Evolutionary conservation across 495 filamentous ascomycete genomes (phyloP).

Genomic region (Penicillium ochrochloron): DNA sequence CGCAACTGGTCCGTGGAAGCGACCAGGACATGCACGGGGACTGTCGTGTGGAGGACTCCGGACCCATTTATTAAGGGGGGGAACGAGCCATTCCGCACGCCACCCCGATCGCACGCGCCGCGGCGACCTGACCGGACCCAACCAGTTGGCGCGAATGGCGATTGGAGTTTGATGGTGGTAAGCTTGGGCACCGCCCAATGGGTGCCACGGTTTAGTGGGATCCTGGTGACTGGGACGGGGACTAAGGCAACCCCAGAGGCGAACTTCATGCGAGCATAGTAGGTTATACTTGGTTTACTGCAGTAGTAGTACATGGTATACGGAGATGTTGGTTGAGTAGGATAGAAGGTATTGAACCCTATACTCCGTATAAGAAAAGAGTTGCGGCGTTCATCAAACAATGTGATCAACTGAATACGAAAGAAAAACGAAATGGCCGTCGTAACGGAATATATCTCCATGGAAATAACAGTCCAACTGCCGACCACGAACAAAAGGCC

Average conservation of each 20-base stretch:
- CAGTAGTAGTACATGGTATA: not conserved
- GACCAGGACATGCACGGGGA: slow-evolving; percentile 7
- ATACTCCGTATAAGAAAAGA: too few relatives aligned
- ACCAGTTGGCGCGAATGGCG: slow-evolving; percentile 7
- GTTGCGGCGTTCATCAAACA: too few relatives aligned
- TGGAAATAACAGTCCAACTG: not conserved
- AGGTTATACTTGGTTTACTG: not conserved
- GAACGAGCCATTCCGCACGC: slow-evolving; percentile 20
- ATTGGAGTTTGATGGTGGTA: slow-evolving; percentile 4
- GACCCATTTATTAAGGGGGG: slow-evolving; percentile 13
- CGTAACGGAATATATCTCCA: not conserved
- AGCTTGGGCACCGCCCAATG: not conserved
- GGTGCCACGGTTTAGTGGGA: slow-evolving; percentile 12
- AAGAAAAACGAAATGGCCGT: too few relatives aligned
- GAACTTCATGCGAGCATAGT: not conserved
- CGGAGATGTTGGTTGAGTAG: too few relatives aligned
- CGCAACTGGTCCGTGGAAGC: slow-evolving; percentile 9
- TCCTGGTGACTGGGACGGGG: slow-evolving; percentile 10
- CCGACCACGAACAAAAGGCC: not conserved
- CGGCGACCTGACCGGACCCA: slow-evolving; percentile 7
- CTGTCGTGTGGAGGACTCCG: slow-evolving; percentile 17
- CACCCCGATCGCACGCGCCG: slow-evolving; percentile 23
- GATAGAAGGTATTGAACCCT: not conserved
- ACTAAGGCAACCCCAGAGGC: not conserved
- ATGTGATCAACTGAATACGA: too few relatives aligned